Evolutionary conservation across 164 flowering plant species (phyloP), one percentile per base, ranked within the genome.

Genomic region (Platanus orientalis): DNA sequence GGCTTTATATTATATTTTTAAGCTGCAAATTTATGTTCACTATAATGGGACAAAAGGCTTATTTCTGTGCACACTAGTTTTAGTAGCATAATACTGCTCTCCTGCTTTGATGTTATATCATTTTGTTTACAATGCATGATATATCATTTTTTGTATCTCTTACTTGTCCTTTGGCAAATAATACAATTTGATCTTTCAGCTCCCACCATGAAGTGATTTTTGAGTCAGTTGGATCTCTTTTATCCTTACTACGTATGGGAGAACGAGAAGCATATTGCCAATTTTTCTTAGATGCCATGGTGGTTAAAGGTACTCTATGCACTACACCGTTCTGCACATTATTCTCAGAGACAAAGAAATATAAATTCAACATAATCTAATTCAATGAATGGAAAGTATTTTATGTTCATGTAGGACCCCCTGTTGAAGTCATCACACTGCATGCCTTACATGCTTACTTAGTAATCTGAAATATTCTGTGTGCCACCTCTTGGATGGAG

Each of bases 211-310:
- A 82, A 54, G 82, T 81, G 29, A 84, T 94, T 67, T 82, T 91
- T 69, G 96, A 91, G 66, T 78, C 96, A 6, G 72, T 89, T 70
- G 88, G 90, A 23, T 80, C 88, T 19, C 88, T 95, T 61, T 39
- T 95, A 50, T 82, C 90, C 32, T 80, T 92, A 76, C 89, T 95
- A 24, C 93, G 97, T 11, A 79, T 80, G 11, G 89, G 94, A 62
- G 95, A 88, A 36, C 86, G 90, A 61, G 89, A 85, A 74, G 90
- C 89, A 6, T 95, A 83, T 73, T 80, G 97, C 21, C 88, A 76
- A 59, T 85, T 95, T 71, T 91, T 92, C 68, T 60, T 78, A 47
- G 99, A 94, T 68, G 76, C 78, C 58, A 84, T 89, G 60, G 65
- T 75, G 21, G 68, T 84, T 77, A 87, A 89, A 88, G 97, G 97